Base-by-base conservation (phyloP, 768 basidiomycete genomes). In the Pleurotus sapidus region DNA sequence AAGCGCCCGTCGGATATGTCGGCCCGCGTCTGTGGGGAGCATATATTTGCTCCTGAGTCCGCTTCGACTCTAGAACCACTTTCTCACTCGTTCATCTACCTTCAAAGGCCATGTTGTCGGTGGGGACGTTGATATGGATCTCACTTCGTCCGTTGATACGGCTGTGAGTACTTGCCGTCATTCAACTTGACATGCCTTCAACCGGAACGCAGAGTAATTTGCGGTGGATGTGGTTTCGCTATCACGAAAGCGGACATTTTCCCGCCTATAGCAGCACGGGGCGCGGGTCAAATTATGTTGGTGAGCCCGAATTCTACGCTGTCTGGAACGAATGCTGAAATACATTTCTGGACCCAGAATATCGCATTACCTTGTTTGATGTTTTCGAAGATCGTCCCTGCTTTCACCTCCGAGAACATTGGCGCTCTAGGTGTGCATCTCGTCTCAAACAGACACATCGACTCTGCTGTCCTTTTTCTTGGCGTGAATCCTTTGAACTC, bases 361-460 rank as follows among this genome's bases (percentile, higher is more conserved):
- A 76, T 90, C 55, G 74, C 83, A 2, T 63, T 86, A 7, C 88
- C 88, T 8, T 79, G 78, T 61, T 76, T 89, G 12, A 69, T 89
- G 74, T 89, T 91, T 68, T 87, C 86, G 5, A 87, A 83, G 60
- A 88, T 91, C 49, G 77, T 91, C 0, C 84, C 87, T 0, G 80
- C 86, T 2, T 87, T 90, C 59, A 79, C 74, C 7, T 61, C 80
- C 0, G 76, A 84, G 37, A 88, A 88, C 62, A 70, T 88, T 14
- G 55, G 68, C 27, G 77, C 79, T 3, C 65, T 89, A 27, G 85
- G 86, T 83, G 60, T 57, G 72, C 55, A n/a, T 55, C 45, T n/a
- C 39, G 23, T 46, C 15, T 57, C 37, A 46, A 14, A 46, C 42
- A 11, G 40, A 18, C 23, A 43, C 40, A 27, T 30, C 38, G 17